Percentiles rank a stretch among this genome's conserved stretches.
Evolutionary conservation across 2,329 filamentous ascomycete genomes (phyloP).

Genomic region (Scolecobasidium constrictum): DNA sequence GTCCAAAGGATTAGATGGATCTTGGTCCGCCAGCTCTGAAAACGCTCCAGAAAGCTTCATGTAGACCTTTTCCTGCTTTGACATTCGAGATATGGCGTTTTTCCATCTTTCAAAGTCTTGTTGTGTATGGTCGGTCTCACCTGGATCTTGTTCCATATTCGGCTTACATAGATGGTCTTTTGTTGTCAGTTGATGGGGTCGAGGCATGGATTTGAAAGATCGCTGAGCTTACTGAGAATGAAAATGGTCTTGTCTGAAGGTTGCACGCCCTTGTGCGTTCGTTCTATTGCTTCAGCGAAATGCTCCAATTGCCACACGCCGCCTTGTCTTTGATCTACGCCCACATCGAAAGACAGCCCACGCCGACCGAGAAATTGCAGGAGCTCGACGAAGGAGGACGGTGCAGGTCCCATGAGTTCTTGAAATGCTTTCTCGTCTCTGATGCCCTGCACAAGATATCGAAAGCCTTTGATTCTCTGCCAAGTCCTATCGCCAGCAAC

Average conservation of each 20-base stretch:
- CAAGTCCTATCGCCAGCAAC: slow-evolving; percentile 52
- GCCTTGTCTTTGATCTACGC: slow-evolving; percentile 68
- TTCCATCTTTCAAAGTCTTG: slow-evolving; percentile 59
- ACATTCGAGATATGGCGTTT: slow-evolving; percentile 55
- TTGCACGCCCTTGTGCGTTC: slow-evolving; percentile 40
- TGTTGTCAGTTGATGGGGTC: slow-evolving; percentile 13
- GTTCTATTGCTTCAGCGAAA: slow-evolving; percentile 24
- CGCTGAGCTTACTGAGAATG: slow-evolving; percentile 53
- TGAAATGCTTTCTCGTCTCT: slow-evolving; percentile 23
- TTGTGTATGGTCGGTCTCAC: slow-evolving; percentile 24
- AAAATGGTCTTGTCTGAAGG: slow-evolving; percentile 51
- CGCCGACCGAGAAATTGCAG: slow-evolving; percentile 53
- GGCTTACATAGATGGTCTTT: slow-evolving; percentile 87
- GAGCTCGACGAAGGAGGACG: slow-evolving; percentile 47
- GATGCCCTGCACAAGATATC: slow-evolving; percentile 63
- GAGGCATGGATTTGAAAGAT: too few species aligned
- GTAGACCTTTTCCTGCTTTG: slow-evolving; percentile 55
- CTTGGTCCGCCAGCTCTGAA: slow-evolving; percentile 57
- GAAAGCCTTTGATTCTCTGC: slow-evolving; percentile 62
- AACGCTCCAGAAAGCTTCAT: slow-evolving; percentile 89
- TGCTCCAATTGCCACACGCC: slow-evolving; percentile 49
- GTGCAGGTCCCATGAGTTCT: slow-evolving; percentile 29
- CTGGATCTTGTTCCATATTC: slow-evolving; percentile 50
- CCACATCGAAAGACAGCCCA: slow-evolving; percentile 68
- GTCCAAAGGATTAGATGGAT: slow-evolving; percentile 29